Evolutionary conservation across 495 filamentous ascomycete genomes (phyloP).

Genomic region (Penicillium pulvis): DNA sequence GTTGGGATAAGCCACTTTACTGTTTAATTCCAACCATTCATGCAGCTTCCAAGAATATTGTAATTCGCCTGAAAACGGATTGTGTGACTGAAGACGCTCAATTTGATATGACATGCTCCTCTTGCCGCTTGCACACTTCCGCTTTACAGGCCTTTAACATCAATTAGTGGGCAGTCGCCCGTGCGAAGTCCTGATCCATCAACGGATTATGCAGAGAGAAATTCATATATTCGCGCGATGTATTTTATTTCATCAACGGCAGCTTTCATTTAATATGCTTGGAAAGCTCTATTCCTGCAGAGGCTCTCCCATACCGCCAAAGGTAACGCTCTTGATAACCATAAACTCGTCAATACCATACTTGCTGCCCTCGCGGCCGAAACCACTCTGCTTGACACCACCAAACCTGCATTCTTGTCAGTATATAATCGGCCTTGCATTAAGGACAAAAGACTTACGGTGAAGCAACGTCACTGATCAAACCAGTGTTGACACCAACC

Average conservation of each 20-base stretch:
- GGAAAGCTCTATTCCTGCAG: conserved; percentile 2
- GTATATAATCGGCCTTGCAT: not conserved
- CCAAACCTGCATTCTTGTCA: conserved; percentile 6
- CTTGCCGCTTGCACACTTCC: too few relatives aligned
- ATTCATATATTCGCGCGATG: not conserved
- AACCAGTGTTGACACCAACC: conserved; percentile 11
- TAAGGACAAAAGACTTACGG: conserved; percentile 5
- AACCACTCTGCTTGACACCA: conserved; percentile 15
- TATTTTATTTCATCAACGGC: not conserved
- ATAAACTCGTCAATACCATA: conserved; percentile 14
- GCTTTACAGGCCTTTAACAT: too few relatives aligned
- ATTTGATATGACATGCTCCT: too few relatives aligned
- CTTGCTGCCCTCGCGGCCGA: conserved; percentile 9
- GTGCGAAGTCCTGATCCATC: too few relatives aligned
- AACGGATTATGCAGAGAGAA: too few relatives aligned
- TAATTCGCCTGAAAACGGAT: too few relatives aligned
- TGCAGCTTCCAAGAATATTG: too few relatives aligned
- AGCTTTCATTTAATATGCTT: not conserved
- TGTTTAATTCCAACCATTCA: too few relatives aligned
- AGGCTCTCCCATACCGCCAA: conserved; percentile 11
- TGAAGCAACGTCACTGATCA: conserved; percentile 7
- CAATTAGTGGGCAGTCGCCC: too few relatives aligned
- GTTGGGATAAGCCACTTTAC: not conserved
- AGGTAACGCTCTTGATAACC: conserved; percentile 11
- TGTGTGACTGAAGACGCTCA: too few relatives aligned